Conservation (phyloP, 768 basidiomycete species). For the Hortiboletus flavorubellus region DNA sequence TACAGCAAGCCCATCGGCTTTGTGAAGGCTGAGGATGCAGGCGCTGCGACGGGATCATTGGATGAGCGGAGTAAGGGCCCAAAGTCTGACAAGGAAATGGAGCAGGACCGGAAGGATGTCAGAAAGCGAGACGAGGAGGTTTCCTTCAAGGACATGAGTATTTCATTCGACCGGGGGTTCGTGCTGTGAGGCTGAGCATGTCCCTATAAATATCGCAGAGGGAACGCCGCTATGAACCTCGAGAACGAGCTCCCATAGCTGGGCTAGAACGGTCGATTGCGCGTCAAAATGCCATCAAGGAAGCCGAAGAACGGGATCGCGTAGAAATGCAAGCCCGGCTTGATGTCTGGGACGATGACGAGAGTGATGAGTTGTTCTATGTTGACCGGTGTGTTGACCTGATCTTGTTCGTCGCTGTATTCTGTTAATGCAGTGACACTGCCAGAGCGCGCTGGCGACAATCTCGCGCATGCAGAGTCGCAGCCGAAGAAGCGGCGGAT, state of each 20-base stretch:
- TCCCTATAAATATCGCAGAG: slow-evolving; percentile 46
- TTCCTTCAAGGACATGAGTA: slow-evolving; percentile 81
- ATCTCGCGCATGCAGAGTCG: slow-evolving; percentile 63
- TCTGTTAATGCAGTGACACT: neutral
- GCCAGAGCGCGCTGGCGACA: slow-evolving; percentile 80
- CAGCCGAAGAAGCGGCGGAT: slow-evolving; percentile 81
- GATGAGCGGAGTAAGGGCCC: slow-evolving; percentile 37
- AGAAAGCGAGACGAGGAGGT: slow-evolving; percentile 76
- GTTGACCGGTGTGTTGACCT: slow-evolving; percentile 67
- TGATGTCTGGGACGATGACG: slow-evolving; percentile 90
- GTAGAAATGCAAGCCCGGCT: slow-evolving; percentile 76
- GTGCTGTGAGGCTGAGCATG: neutral
- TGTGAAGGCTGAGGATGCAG: slow-evolving; percentile 63
- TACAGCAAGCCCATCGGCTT: slow-evolving; percentile 82
- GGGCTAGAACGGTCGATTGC: slow-evolving; percentile 72
- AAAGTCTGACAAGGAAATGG: slow-evolving; percentile 88
- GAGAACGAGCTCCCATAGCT: slow-evolving; percentile 80
- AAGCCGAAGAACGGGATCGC: slow-evolving; percentile 77
- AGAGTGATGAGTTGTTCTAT: slow-evolving; percentile 91
- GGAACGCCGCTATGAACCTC: slow-evolving; percentile 89
- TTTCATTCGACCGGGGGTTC: neutral
- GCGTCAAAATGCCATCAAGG: slow-evolving; percentile 65
- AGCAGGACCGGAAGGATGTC: slow-evolving; percentile 74
- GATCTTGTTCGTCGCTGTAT: neutral
- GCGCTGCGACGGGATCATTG: slow-evolving; percentile 32